Base-by-base conservation (phyloP, 495 filamentous ascomycete genomes). In the Aspergillus homomorphus region DNA sequence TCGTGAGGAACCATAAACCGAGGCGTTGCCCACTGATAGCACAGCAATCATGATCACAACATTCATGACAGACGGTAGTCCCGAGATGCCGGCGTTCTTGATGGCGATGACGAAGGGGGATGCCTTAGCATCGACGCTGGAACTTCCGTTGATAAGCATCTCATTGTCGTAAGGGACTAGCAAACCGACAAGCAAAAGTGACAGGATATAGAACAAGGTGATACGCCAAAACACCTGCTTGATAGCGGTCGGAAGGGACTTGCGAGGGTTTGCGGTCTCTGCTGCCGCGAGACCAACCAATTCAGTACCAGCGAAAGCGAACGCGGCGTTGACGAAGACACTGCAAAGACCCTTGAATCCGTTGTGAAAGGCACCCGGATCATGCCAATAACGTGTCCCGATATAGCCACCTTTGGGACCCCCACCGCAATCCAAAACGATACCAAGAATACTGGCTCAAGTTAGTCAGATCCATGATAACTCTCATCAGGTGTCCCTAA, bases 191-290 rank as follows among this genome's bases (percentile, higher is more conserved):
- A 93, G 67, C 20, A 81, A 82, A 3, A 93, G 80, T 3, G 87
- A 87, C 52, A 91, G 84, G 26, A 93, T 75, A 72, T 95, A 95
- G 73, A 95, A 93, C 43, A 96, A 80, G 16, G 85, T 84, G 71
- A 96, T 96, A 67, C 92, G 87, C 92, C 92, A 96, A 73, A 96
- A 96, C 38, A 96, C 91, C 72, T 96, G 91, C 70, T 95, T 95
- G 65, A 92, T 84, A 45, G 91, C 91, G 0, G 87, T 89, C 0
- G 91, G 91, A 6, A 96, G 81, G 15, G 88, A 88, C 66, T 93
- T 95, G 59, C 90, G 84, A 10, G 91, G 91, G 68, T 95, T 95
- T 4, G 83, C 84, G 2, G 90, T 91, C 67, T 96, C 91, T 42
- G 91, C 91, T 42, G 91, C 91, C 24, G 91, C 91, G 33, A 96